Percentiles rank a stretch among this genome's conserved stretches.
phyloP scores from a whole-genome alignment of 169 alveolate genomes.

The Eimeria sp. region DNA sequence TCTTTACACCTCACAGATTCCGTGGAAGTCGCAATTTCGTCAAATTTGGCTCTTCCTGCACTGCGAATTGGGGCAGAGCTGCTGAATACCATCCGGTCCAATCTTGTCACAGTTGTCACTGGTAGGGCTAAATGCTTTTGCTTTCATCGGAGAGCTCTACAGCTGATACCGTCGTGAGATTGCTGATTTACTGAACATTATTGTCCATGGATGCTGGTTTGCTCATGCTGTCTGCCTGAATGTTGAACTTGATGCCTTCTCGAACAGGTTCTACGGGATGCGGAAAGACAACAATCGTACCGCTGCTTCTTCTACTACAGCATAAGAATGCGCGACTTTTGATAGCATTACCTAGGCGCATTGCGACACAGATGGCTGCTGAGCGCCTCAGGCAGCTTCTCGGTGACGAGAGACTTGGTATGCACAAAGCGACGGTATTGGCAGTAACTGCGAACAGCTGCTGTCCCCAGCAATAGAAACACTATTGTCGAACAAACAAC shows the following conservation, averaged over 20 bases:
- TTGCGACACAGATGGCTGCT: conserved; percentile 58
- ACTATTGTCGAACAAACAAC: background rate
- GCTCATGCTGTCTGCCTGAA: background rate
- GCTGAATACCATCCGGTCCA: conserved; percentile 7
- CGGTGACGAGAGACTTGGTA: conserved; percentile 44
- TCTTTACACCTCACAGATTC: conserved; percentile 13
- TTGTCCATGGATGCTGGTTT: background rate
- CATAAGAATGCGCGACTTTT: conserved; percentile 23
- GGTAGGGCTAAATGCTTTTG: background rate
- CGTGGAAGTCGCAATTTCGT: conserved; percentile 5
- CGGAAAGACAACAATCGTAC: conserved; percentile 53
- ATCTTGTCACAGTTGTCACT: conserved; percentile 34
- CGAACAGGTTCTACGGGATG: conserved; percentile 27
- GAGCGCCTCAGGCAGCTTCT: conserved; percentile 63
- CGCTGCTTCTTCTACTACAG: conserved; percentile 56
- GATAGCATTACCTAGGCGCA: conserved; percentile 41
- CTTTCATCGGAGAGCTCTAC: background rate
- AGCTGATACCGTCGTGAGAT: background rate
- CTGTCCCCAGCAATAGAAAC: background rate
- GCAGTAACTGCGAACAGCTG: background rate
- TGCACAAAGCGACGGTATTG: background rate
- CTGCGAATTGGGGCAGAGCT: conserved; percentile 17
- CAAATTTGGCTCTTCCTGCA: conserved; percentile 24
- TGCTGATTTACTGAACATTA: no score
- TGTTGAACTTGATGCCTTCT: background rate